Conservation (phyloP, 495 filamentous ascomycete genomes). For the Neurospora sp. region DNA sequence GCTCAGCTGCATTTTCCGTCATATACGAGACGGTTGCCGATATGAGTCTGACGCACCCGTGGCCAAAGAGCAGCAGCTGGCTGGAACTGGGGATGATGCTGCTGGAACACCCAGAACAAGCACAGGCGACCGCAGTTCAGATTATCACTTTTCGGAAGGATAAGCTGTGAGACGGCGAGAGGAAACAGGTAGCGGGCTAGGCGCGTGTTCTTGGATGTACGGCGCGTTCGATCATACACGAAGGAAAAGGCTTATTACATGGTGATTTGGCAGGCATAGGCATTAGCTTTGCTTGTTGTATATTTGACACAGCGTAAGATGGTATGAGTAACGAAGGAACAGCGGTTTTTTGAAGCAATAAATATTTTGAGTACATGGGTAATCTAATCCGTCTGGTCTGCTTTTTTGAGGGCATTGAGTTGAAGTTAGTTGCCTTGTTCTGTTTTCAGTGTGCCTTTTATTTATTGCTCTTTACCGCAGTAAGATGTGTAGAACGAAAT, state of each 20-base stretch:
- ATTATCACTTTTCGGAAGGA: neutral
- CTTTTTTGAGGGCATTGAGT: neutral
- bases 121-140: neutral
- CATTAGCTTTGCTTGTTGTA: neutral
- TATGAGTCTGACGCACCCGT: too few species aligned
- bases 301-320: neutral
- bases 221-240: neutral
- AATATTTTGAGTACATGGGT: neutral
- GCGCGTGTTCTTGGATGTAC: neutral
- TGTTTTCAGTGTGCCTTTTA: too few species aligned
- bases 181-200: too few species aligned
- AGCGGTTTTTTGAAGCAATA: neutral
- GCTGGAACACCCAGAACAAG: neutral
- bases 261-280: neutral
- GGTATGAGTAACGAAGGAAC: neutral
- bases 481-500: too few species aligned
- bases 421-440: too few species aligned
- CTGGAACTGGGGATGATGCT: neutral
- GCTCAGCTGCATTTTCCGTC: too few species aligned
- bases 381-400: neutral
- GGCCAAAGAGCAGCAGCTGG: too few species aligned
- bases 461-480: too few species aligned
- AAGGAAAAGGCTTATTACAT: neutral
- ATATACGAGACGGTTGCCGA: too few species aligned
- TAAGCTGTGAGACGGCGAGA: neutral